Percentiles rank a stretch among this genome's conserved stretches.
Evolutionary conservation across 129 eudicot species (phyloP).

Genomic region (Sambucus nigra): DNA sequence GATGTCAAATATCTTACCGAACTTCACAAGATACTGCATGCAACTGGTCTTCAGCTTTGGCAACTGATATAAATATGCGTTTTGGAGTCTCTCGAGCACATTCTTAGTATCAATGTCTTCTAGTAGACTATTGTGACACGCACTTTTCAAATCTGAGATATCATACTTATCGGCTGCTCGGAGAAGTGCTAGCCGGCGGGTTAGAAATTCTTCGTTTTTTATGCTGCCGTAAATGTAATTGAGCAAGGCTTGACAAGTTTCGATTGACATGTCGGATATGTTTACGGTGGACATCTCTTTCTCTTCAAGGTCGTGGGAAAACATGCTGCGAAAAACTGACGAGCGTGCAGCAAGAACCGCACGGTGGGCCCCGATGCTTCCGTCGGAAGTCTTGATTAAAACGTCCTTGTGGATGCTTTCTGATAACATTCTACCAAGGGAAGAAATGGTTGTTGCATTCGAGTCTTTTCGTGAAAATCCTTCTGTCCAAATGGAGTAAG

Average conservation of each 20-base stretch:
- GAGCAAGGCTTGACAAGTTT: slow-evolving; percentile 64
- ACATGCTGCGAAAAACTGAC: slow-evolving; percentile 89
- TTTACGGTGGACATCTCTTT: slow-evolving; percentile 63
- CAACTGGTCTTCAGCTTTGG: slow-evolving; percentile 72
- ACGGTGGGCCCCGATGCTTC: slow-evolving; percentile 76
- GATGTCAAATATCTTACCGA: slow-evolving; percentile 81
- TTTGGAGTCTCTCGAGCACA: slow-evolving; percentile 85
- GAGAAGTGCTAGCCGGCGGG: slow-evolving; percentile 67
- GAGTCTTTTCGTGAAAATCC: slow-evolving; percentile 39
- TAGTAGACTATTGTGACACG: slow-evolving; percentile 68
- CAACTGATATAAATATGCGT: slow-evolving; percentile 59
- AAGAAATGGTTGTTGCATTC: slow-evolving; percentile 47
- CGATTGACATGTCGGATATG: slow-evolving; percentile 84
- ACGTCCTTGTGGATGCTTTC: slow-evolving; percentile 84
- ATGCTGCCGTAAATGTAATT: slow-evolving; percentile 71
- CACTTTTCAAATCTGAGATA: slow-evolving; percentile 69
- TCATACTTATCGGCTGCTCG: slow-evolving; percentile 94
- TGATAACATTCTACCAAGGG: slow-evolving; percentile 70
- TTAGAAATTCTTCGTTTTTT: slow-evolving; percentile 43
- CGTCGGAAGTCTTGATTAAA: slow-evolving; percentile 60
- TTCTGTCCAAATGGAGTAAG: slow-evolving; percentile 67
- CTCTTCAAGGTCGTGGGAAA: slow-evolving; percentile 76
- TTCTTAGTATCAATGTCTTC: slow-evolving; percentile 80
- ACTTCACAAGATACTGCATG: slow-evolving; percentile 79
- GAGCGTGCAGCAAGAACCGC: slow-evolving; percentile 91